phyloP scores from a whole-genome alignment of 805 yeast genomes.

The Ogataea trehalophila region DNA sequence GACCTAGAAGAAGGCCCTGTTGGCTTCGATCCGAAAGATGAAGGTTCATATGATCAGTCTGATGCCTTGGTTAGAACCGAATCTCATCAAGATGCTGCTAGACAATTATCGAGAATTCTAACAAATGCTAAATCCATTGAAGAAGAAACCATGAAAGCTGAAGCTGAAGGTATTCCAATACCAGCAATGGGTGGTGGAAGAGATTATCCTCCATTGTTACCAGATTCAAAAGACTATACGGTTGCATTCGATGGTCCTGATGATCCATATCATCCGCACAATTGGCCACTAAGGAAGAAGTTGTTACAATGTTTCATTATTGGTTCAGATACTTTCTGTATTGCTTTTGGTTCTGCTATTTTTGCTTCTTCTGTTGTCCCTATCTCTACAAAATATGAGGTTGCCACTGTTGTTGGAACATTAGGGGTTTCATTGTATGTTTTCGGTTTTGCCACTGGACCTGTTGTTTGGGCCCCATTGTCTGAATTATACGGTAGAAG shows the following conservation, averaged over 20 bases:
- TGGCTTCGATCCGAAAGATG: slow-evolving; percentile 1
- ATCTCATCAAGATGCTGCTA: slow-evolving; percentile 14
- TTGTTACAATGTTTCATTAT: slow-evolving; percentile 38
- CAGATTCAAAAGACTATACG: slow-evolving; percentile 49
- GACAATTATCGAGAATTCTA: slow-evolving; percentile 36
- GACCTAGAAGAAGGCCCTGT: slow-evolving; percentile 4
- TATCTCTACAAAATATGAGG: slow-evolving; percentile 47
- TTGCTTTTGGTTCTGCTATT: slow-evolving; percentile 80
- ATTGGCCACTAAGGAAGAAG: slow-evolving; percentile 57
- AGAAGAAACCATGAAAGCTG: slow-evolving; percentile 26
- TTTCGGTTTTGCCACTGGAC: slow-evolving; percentile 92
- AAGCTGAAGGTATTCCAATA: slow-evolving; percentile 33
- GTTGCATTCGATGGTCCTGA: slow-evolving; percentile 74
- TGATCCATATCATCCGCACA: slow-evolving; percentile 78
- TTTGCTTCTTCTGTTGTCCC: slow-evolving; percentile 57
- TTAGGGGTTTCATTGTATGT: slow-evolving; percentile 78
- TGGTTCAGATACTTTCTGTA: slow-evolving; percentile 44
- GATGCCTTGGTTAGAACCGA: slow-evolving; percentile 10
- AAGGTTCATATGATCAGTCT: slow-evolving; percentile 2
- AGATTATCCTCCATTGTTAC: slow-evolving; percentile 57
- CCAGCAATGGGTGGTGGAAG: slow-evolving; percentile 67
- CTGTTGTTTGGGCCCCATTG: slow-evolving; percentile 83
- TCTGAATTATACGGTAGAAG: slow-evolving; percentile 77
- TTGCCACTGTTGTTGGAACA: slow-evolving; percentile 65
- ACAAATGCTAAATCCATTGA: slow-evolving; percentile 33